Base-by-base conservation (phyloP, 208 protist genomes). In the Acanthamoeba sp. region DNA sequence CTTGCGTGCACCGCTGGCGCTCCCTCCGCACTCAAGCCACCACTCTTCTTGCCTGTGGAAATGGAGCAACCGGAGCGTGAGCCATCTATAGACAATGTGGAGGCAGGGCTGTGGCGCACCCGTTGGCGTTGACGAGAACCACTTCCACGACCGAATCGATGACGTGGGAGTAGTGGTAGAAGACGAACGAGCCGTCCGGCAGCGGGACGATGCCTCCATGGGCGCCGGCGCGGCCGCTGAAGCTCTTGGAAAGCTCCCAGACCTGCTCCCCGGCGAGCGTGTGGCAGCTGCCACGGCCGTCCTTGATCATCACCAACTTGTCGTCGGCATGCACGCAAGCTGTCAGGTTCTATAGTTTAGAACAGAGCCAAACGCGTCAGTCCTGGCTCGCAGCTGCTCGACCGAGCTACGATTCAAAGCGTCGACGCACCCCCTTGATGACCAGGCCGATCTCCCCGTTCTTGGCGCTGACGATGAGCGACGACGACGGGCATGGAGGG, bases 291-390 rank as follows among this genome's bases (percentile, higher is more conserved):
- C 78, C 78, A 9, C 24, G 78, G 0, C 78, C 78, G 78, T 87
- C 48, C 29, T 59, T 87, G 78, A 87, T 87, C 78, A 87, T 52
- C 45, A 87, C 40, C 78, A 87, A n/a, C 48, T 40, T 55, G 22
- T 87, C 78, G 10, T 59, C 40, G 78, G 78, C 78, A 27, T 87
- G 78, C n/a, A 59, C 45, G n/a, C 78, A 87, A 14, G 78, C 45
- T 22, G 78, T 27, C 42, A 87, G 16, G 22, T 87, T 29, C 71
- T 82, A 38, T 29, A 27, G 1, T 22, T 12, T 71, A 71, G 6
- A 27, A 29, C 6, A 71, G 29, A n/a, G n/a, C n/a, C 29, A 36
- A 69, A 32, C 22, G 62, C 20, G 27, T 69, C 29, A 32, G n/a
- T n/a, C n/a, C n/a, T n/a, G n/a, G n/a, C n/a, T n/a, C n/a, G n/a